A percentile compares a stretch with the other conserved stretches of the same genome.
These are phyloP conservation scores for Neocallimastix lanati DNA, from an alignment of 192 early-diverging fungal genomes.

Conservation along the genomic window DNA sequence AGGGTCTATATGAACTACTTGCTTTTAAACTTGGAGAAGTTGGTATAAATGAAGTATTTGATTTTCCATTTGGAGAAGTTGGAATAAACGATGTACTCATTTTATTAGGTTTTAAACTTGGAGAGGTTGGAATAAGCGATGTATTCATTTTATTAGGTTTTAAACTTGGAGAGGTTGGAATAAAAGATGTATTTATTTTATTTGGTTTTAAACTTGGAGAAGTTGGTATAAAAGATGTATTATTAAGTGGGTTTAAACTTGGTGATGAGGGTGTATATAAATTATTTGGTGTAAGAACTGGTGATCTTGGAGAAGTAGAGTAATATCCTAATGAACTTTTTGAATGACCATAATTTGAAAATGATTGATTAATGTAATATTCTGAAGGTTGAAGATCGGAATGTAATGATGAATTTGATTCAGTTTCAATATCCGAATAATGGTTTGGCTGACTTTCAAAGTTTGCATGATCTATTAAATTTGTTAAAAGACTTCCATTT, in stretches of 20 bases:
- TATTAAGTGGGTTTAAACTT: background rate
- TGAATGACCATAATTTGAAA: background rate
- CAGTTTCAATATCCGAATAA: background rate
- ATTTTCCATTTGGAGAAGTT: background rate
- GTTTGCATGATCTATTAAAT: background rate
- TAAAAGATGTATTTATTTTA: background rate
- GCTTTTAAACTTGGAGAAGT: background rate
- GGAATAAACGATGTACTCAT: background rate
- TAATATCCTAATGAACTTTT: too few species aligned
- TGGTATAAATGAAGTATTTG: background rate
- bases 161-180: background rate
- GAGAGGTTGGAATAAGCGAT: background rate
- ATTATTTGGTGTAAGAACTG: too few species aligned
- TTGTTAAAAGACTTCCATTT: background rate
- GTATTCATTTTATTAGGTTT: background rate
- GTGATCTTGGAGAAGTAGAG: too few species aligned
- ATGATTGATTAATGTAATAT: background rate
- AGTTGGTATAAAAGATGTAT: background rate
- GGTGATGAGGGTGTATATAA: too few species aligned
- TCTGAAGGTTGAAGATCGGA: background rate
- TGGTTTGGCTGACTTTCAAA: background rate
- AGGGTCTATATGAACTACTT: background rate
- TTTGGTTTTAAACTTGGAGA: background rate
- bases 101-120: background rate
- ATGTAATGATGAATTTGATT: background rate